Percentiles rank a stretch among this genome's conserved stretches.
These are phyloP conservation scores for Diaporthe ilicicola DNA, from an alignment of 2,329 filamentous ascomycete species.

Conservation along the genomic window DNA sequence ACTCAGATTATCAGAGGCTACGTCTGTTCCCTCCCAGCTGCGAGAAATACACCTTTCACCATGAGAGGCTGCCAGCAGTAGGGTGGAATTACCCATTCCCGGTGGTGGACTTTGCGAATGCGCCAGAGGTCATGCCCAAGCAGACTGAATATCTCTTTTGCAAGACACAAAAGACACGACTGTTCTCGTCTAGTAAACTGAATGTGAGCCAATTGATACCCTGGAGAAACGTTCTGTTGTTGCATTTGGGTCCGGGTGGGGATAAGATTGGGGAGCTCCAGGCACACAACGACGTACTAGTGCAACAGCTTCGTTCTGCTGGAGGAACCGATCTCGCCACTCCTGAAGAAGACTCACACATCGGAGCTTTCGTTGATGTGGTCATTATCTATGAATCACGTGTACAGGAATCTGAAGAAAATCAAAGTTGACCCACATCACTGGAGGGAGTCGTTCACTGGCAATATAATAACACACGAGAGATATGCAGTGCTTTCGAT, in stretches of 20 bases:
- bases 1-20: background rate
- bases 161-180: background rate
- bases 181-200: background rate
- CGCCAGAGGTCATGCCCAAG: background rate
- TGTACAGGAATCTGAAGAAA: background rate
- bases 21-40: background rate
- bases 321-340: background rate
- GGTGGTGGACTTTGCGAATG: background rate
- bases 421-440: too few species aligned
- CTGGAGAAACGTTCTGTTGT: background rate
- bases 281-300: background rate
- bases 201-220: background rate
- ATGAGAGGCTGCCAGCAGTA: background rate
- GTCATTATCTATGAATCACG: background rate
- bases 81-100: conserved; percentile 1
- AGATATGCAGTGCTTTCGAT: conserved; percentile 5
- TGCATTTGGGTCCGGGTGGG: background rate
- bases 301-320: background rate
- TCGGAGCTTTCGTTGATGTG: background rate
- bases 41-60: background rate
- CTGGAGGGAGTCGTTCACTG: background rate
- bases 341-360: background rate
- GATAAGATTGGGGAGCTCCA: background rate
- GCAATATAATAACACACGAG: background rate
- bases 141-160: conserved; percentile 15